phyloP scores from a whole-genome alignment of 805 yeast species.

The Kuraishia ogatae region DNA sequence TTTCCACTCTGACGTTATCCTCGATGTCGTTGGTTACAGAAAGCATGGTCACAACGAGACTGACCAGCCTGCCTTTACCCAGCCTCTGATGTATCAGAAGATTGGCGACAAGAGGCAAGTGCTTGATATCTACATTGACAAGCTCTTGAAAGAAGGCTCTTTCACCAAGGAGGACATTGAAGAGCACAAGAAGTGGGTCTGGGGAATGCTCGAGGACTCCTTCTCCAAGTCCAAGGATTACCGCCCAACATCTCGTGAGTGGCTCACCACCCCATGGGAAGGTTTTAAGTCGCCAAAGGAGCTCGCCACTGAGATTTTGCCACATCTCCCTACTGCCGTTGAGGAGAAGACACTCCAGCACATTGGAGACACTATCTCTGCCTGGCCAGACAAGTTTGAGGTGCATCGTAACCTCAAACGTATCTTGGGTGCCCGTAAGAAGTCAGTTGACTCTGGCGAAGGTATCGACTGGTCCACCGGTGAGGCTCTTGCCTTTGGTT shows the following conservation, averaged over 20 bases:
- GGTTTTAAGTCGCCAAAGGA: slow-evolving; percentile 97
- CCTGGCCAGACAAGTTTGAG: slow-evolving; percentile 82
- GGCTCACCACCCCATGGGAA: slow-evolving; percentile 99
- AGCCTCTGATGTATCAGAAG: slow-evolving; percentile 92
- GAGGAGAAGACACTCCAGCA: slow-evolving; percentile 60
- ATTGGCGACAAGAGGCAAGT: slow-evolving; percentile 87
- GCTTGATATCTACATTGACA: slow-evolving; percentile 73
- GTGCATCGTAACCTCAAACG: slow-evolving; percentile 95
- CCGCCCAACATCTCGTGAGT: slow-evolving; percentile 86
- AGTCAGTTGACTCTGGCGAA: slow-evolving; percentile 75
- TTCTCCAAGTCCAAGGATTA: slow-evolving; percentile 84
- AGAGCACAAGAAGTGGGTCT: slow-evolving; percentile 97
- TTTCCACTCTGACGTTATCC: slow-evolving; percentile 92
- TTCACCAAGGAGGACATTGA: slow-evolving; percentile 85
- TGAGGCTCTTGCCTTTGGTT: slow-evolving; percentile 97
- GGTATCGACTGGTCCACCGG: slow-evolving; percentile 99
- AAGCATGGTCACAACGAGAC: slow-evolving; percentile 99
- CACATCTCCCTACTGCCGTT: slow-evolving; percentile 93
- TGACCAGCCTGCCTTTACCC: slow-evolving; percentile 98
- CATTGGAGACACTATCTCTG: slow-evolving; percentile 70
- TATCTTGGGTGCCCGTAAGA: slow-evolving; percentile 80
- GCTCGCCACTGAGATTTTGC: slow-evolving; percentile 89
- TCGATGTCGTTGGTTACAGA: slow-evolving; percentile 97
- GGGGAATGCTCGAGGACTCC: slow-evolving; percentile 88
- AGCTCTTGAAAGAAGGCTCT: slow-evolving; percentile 78